phyloP scores from a whole-genome alignment of 2,329 filamentous ascomycete species.

The Fusarium agapanthi region DNA sequence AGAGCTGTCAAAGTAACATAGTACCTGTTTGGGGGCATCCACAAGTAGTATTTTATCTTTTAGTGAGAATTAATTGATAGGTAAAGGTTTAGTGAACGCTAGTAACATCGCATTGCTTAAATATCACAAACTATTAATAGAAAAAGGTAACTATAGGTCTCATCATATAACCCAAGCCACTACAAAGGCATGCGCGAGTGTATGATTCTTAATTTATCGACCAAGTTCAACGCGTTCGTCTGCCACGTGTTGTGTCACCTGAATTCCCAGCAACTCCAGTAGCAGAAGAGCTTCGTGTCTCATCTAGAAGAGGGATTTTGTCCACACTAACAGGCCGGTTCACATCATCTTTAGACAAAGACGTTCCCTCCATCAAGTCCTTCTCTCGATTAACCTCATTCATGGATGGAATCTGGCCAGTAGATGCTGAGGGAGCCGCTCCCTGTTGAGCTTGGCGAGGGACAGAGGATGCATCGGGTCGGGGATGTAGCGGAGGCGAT shows the following conservation, averaged over 20 bases:
- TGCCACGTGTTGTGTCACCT: slow-evolving; percentile 58
- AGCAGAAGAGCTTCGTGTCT: slow-evolving; percentile 46
- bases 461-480: slow-evolving; percentile 33
- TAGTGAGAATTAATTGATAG: not conserved
- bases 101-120: not conserved
- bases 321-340: slow-evolving; percentile 53
- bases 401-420: slow-evolving; percentile 23
- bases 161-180: not conserved
- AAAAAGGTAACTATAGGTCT: not conserved
- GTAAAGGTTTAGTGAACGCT: not conserved
- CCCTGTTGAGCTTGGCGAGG: slow-evolving; percentile 18
- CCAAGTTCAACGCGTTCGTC: slow-evolving; percentile 48
- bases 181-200: not conserved
- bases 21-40: not conserved
- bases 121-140: not conserved
- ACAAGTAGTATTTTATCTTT: not conserved
- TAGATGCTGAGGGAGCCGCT: slow-evolving; percentile 24
- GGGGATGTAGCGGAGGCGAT: slow-evolving; percentile 47
- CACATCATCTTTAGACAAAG: slow-evolving; percentile 29
- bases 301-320: slow-evolving; percentile 66
- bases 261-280: slow-evolving; percentile 56
- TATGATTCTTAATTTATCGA: not conserved
- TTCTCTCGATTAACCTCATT: slow-evolving; percentile 32
- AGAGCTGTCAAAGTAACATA: not conserved
- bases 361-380: slow-evolving; percentile 17